Base-by-base conservation (phyloP, 768 basidiomycete genomes). In the Xerocomellus dryophilus region DNA sequence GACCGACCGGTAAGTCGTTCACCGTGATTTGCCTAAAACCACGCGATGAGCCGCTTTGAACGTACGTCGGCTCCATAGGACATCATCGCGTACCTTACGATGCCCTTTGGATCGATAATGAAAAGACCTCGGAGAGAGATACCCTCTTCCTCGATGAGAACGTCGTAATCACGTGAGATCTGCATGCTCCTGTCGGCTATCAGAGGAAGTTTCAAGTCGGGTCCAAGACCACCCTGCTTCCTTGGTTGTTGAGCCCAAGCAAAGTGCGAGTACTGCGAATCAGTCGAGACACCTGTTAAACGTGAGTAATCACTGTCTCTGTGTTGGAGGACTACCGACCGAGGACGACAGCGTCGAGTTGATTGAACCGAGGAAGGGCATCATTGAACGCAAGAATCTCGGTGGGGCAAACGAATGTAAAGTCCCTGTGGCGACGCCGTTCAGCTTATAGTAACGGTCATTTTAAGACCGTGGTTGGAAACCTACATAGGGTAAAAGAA, bases 371-470 rank as follows among this genome's bases (percentile, higher is more conserved):
- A 47, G 82, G 67, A 31, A 96, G 81, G 9, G 91, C 86, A 57
- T 92, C 90, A 71, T 96, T 93, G 81, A 94, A 97, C 2, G 93
- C 94, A 43, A 95, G 81, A 67, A 97, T 95, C 73, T 96, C 94
- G 53, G 93, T 94, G n/a, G 92, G 92, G 74, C 92, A 95, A 63
- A 90, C 89, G 61, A 90, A 90, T 36, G 90, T 91, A 72, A 90
- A 92, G 66, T 90, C 88, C 78, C 88, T 92, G 57, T 23, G 38
- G 23, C 32, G 18, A 51, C 8, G 10, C 21, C 11, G 29, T 15
- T 59, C 41, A 58, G 41, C 25, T 17, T 27, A 35, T 27, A 23
- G 34, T 1, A 12, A 40, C 23, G 4, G 18, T 29, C 25, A 47
- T 5, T n/a, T 23, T n/a, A 18, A 14, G 5, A n/a, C 6, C 10